Percentiles rank a stretch among this genome's conserved stretches.
Evolutionary conservation across 352 stramenopile genomes (phyloP).

Genomic region (Phytopythium sindhum): DNA sequence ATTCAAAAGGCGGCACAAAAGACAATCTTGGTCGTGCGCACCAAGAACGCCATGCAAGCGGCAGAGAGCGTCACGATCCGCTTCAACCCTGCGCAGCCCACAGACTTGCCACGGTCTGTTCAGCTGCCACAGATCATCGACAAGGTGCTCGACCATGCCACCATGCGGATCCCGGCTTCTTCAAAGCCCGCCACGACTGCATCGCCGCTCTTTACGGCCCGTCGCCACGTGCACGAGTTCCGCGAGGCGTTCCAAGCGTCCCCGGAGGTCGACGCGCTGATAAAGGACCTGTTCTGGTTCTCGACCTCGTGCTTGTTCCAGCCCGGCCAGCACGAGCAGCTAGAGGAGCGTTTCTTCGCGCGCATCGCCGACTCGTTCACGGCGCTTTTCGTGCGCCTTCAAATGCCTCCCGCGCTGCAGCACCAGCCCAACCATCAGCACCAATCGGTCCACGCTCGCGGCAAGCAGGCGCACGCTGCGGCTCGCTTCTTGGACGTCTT

Average conservation of each 20-base stretch:
- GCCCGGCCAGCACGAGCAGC: constrained; percentile 25
- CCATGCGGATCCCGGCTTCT: background rate
- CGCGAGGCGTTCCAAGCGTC: constrained; percentile 37
- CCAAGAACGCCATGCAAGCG: constrained; percentile 67
- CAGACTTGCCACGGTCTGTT: constrained; percentile 49
- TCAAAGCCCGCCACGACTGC: background rate
- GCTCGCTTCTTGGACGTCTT: constrained; percentile 49
- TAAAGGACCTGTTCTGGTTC: constrained; percentile 82
- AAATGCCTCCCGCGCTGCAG: constrained; percentile 40
- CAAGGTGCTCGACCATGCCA: constrained; percentile 44
- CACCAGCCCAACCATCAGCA: background rate
- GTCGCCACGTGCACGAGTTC: constrained; percentile 34
- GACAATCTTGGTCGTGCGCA: constrained; percentile 67
- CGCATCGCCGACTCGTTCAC: constrained; percentile 74
- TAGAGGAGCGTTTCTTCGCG: constrained; percentile 47
- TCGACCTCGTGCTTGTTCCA: constrained; percentile 62
- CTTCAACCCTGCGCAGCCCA: constrained; percentile 40
- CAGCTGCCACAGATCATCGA: constrained; percentile 41
- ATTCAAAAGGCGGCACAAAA: constrained; percentile 70
- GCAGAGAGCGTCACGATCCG: constrained; percentile 63
- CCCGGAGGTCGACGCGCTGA: constrained; percentile 43
- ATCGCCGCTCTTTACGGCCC: constrained; percentile 21
- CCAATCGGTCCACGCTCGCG: constrained; percentile 5
- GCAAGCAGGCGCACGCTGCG: background rate
- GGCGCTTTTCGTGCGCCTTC: constrained; percentile 52